phyloP scores from a whole-genome alignment of 257 asterid species.

The Petunia secreta region DNA sequence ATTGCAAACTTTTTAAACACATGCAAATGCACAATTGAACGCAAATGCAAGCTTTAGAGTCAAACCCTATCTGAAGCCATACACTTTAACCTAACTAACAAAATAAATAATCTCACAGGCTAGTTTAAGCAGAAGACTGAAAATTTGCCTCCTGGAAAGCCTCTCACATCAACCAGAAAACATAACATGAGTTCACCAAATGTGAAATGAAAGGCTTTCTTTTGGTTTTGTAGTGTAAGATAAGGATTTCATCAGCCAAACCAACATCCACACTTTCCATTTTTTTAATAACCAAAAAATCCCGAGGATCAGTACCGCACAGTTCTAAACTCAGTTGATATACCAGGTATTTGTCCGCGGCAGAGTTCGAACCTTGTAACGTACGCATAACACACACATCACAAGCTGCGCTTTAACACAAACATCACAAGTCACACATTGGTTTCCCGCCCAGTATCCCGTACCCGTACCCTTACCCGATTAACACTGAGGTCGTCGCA shows the following conservation, averaged over 20 bases:
- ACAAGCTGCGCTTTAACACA: too few species aligned
- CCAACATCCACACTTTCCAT: not conserved
- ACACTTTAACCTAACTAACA: not conserved
- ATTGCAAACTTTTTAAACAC: not conserved
- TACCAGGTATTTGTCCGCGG: too few species aligned
- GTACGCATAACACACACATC: too few species aligned
- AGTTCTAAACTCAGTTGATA: too few species aligned
- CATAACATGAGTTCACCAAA: not conserved
- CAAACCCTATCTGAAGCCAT: not conserved
- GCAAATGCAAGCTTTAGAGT: not conserved
- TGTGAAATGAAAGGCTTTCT: not conserved
- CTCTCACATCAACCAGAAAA: too few species aligned
- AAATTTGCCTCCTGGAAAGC: not conserved
- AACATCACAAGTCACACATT: too few species aligned
- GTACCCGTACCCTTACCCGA: too few species aligned
- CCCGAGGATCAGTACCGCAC: too few species aligned
- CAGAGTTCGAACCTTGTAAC: too few species aligned
- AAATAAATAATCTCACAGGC: not conserved
- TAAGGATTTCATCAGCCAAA: constrained; percentile 3
- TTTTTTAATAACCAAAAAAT: not conserved
- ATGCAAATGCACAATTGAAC: not conserved
- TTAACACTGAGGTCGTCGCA: too few species aligned
- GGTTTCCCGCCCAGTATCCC: too few species aligned
- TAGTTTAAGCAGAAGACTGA: not conserved
- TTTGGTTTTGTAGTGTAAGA: not conserved